phyloP scores from a whole-genome alignment of 495 filamentous ascomycete species.

The Penicillium alfredii region DNA sequence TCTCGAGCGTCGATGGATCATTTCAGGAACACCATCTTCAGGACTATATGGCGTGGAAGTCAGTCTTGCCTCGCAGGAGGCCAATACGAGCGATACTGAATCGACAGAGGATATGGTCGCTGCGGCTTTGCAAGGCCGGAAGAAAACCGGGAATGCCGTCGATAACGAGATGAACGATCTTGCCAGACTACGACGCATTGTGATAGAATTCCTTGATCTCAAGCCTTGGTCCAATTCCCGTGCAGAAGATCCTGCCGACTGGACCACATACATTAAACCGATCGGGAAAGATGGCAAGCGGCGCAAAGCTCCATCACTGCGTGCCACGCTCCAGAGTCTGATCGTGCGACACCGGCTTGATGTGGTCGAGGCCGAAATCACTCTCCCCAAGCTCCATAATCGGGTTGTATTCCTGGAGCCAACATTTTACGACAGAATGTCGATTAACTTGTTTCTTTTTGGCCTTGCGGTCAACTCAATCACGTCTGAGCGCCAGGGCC shows the following conservation, averaged over 20 bases:
- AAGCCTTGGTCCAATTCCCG: slow-evolving; percentile 66
- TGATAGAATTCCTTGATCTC: slow-evolving; percentile 63
- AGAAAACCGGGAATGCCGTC: slow-evolving; percentile 31
- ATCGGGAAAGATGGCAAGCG: slow-evolving; percentile 47
- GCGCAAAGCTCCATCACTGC: slow-evolving; percentile 57
- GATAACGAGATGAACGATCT: slow-evolving; percentile 64
- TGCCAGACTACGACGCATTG: slow-evolving; percentile 64
- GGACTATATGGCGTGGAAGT: slow-evolving; percentile 72
- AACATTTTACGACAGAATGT: slow-evolving; percentile 75
- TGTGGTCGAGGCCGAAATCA: slow-evolving; percentile 58
- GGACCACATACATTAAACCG: slow-evolving; percentile 71
- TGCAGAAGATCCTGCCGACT: slow-evolving; percentile 50
- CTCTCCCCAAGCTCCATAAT: slow-evolving; percentile 65
- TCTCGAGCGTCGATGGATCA: slow-evolving; percentile 76
- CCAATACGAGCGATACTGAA: slow-evolving; percentile 32
- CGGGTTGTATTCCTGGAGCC: slow-evolving; percentile 69
- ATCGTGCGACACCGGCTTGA: slow-evolving; percentile 74
- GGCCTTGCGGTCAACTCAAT: slow-evolving; percentile 79
- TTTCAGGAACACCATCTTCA: slow-evolving; percentile 83
- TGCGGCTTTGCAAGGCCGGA: slow-evolving; percentile 28
- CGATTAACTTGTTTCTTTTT: slow-evolving; percentile 77
- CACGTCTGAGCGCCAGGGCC: slow-evolving; percentile 76
- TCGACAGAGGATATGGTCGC: slow-evolving; percentile 24
- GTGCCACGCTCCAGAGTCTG: slow-evolving; percentile 62
- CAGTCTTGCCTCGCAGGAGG: slow-evolving; percentile 48